Conservation (phyloP, 2,329 filamentous ascomycete genomes). For the Trichoderma polysporum region DNA sequence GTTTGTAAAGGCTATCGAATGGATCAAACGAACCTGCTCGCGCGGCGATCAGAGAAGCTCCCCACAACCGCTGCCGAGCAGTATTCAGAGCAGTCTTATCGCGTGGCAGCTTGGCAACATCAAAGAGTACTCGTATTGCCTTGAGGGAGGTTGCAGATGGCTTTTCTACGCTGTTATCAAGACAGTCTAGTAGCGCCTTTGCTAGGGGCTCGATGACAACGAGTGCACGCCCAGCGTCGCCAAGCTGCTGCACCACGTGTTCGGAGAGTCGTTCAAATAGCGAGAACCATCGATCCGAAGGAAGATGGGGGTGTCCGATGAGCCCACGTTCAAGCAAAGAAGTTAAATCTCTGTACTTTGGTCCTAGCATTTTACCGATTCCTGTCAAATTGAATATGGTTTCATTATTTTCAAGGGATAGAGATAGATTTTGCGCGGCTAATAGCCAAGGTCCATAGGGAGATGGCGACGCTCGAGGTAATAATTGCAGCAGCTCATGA, state of each 20-base stretch:
- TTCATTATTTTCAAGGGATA: constrained; percentile 38
- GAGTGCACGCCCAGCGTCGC: constrained; percentile 65
- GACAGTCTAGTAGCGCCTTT: constrained; percentile 47
- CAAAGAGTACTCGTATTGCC: constrained; percentile 45
- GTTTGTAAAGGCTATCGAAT: constrained; percentile 64
- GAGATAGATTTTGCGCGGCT: constrained; percentile 47
- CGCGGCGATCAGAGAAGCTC: constrained; percentile 31
- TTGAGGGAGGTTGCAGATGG: constrained; percentile 32
- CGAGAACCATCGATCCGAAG: constrained; percentile 47
- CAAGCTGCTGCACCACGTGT: constrained; percentile 61
- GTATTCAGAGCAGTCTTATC: constrained; percentile 65
- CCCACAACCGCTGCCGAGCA: constrained; percentile 65
- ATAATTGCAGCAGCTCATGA: constrained; percentile 50
- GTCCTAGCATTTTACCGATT: constrained; percentile 52
- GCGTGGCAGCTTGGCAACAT: constrained; percentile 53
- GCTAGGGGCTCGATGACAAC: constrained; percentile 71
- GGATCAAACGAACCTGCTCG: constrained; percentile 56
- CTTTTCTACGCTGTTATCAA: constrained; percentile 22
- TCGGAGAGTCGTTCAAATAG: constrained; percentile 59
- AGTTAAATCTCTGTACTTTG: constrained; percentile 68
- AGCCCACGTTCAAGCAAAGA: constrained; percentile 66
- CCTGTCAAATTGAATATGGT: constrained; percentile 25
- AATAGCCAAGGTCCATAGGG: constrained; percentile 54
- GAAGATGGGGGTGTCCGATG: constrained; percentile 47
- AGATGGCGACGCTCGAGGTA: constrained; percentile 46